These are phyloP conservation scores for Ceriops tagal DNA, from an alignment of 345 rosid species.

Conservation along the genomic window DNA sequence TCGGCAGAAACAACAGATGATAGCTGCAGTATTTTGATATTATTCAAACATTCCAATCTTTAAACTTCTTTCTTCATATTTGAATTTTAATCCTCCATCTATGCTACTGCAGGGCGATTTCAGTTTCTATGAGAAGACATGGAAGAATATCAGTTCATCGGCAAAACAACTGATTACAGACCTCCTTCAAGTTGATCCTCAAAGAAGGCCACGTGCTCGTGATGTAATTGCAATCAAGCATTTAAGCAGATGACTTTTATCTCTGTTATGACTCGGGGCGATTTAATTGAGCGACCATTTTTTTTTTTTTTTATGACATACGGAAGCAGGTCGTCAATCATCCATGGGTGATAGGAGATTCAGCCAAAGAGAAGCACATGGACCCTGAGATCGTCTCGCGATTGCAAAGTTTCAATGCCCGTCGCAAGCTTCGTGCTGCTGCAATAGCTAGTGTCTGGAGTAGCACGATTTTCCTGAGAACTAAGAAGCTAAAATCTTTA, in stretches of 20 bases:
- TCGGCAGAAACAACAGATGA: conserved; percentile 62
- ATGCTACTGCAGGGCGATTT: conserved; percentile 45
- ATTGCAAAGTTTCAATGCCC: conserved; percentile 53
- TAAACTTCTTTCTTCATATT: not conserved
- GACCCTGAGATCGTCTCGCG: conserved; percentile 58
- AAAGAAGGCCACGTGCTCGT: conserved; percentile 54
- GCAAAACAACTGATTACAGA: conserved; percentile 50
- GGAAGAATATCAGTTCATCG: conserved; percentile 60
- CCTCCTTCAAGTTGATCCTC: conserved; percentile 58
- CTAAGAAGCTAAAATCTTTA: conserved; percentile 49
- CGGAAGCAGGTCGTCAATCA: conserved; percentile 43
- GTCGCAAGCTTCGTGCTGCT: conserved; percentile 57
- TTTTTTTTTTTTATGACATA: too few species aligned
- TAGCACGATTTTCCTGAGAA: conserved; percentile 51
- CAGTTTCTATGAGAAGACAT: conserved; percentile 55
- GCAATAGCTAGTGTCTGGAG: conserved; percentile 62
- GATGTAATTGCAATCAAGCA: conserved; percentile 27
- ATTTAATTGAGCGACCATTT: not conserved
- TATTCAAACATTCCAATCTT: not conserved
- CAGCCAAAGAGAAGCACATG: conserved; percentile 55
- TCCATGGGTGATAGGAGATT: conserved; percentile 65
- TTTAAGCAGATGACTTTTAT: not conserved
- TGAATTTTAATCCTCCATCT: not conserved
- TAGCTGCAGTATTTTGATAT: conserved; percentile 39
- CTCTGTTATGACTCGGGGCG: not conserved